Base-by-base conservation (phyloP, 1,284 basidiomycete species). In the Cystobasidiaceae sp. region DNA sequence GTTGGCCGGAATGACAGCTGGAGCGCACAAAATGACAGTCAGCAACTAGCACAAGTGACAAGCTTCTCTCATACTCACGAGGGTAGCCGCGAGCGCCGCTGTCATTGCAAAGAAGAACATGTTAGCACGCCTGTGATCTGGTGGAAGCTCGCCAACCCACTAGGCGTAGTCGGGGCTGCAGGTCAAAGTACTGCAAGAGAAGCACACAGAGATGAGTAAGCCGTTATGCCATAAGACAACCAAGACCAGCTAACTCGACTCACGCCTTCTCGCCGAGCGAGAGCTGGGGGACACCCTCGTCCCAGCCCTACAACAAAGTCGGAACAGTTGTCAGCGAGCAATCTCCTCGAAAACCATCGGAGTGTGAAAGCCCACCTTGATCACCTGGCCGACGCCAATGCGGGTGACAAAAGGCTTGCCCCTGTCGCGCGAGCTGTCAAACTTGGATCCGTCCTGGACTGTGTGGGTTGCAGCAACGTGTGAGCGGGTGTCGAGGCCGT, bases 121-220 rank as follows among this genome's bases (percentile, higher is more conserved):
- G 39, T 64, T 21, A 30, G 23, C 11, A 8, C 8, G 4, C 0
- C n/a, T 28, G 19, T 46, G 5, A 63, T 69, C 32, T 69, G 69
- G 19, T 71, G 71, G 13, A 64, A 54, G 13, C 67, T 54, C 6
- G 25, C 4, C 2, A 2, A 30, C 58, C 21, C 74, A 77, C 69
- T 78, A 78, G 17, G 74, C 78, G 65, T 77, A 77, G 70, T 77
- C 74, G 21, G 76, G 74, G 34, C 74, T 71, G 74, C 71, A 74
- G 54, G 65, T 71, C 51, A 72, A 61, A 17, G 45, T 48, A 25
- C 8, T 48, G 23, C 45, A 15, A 13, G 9, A n/a, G n/a, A n/a
- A n/a, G n/a, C n/a, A n/a, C n/a, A n/a, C n/a, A n/a, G n/a, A n/a
- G n/a, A n/a, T n/a, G n/a, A n/a, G n/a, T n/a, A n/a, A n/a, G n/a